Conservation (phyloP, 345 rosid species). For the Trapa incisa region DNA sequence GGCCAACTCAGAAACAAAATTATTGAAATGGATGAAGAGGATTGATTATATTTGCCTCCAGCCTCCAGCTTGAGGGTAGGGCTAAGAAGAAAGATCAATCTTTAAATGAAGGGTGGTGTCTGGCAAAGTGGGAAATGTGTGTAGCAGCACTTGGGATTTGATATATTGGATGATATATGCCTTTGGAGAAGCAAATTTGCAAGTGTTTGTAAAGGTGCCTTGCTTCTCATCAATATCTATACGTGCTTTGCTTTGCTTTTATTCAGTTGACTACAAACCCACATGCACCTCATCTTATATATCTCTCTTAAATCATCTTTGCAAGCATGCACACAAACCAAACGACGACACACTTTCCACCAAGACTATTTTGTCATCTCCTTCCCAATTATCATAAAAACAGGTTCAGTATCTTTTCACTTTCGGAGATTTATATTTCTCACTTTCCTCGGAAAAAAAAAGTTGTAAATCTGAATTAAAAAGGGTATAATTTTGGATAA, state of each 20-base stretch:
- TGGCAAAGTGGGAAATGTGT: conserved; percentile 2
- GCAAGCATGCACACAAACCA: background rate
- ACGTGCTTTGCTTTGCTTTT: background rate
- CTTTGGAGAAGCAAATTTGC: background rate
- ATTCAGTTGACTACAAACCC: background rate
- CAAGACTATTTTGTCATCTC: background rate
- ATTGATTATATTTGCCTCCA: too few species aligned
- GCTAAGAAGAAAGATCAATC: background rate
- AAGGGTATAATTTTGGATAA: too few species aligned
- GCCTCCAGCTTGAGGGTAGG: too few species aligned
- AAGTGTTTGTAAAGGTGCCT: background rate
- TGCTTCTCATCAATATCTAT: background rate
- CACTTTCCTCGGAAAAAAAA: too few species aligned
- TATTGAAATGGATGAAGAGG: too few species aligned
- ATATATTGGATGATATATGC: background rate
- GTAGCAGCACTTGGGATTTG: conserved; percentile 9
- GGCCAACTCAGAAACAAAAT: too few species aligned
- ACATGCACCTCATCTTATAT: background rate
- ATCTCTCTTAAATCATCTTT: background rate
- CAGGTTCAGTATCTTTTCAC: background rate
- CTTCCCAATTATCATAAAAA: background rate
- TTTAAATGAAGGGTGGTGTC: background rate
- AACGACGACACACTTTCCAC: background rate
- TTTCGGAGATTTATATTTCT: too few species aligned
- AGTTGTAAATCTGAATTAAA: too few species aligned